phyloP scores from a whole-genome alignment of 1,284 basidiomycete genomes.

The Ceratobasidium papillatum region DNA sequence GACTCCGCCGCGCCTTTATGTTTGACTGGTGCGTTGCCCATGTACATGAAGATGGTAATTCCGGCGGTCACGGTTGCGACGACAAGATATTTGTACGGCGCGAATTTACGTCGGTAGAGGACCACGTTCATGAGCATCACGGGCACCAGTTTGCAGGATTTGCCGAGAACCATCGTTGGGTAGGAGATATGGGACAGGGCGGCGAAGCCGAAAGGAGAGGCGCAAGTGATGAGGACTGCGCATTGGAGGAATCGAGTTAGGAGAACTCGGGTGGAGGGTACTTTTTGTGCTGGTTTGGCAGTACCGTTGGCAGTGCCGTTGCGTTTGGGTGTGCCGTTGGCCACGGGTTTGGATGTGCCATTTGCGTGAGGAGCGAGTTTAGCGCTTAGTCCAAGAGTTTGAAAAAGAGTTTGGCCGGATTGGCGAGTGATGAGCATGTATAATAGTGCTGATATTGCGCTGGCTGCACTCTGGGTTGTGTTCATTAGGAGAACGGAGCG shows the following conservation, averaged over 20 bases:
- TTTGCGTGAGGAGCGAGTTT: conserved; percentile 42
- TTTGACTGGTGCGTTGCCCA: conserved; percentile 63
- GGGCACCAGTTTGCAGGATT: conserved; percentile 97
- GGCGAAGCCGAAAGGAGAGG: conserved; percentile 94
- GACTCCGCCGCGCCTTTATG: conserved; percentile 59
- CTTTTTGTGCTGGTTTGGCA: conserved; percentile 53
- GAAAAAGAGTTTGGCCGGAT: conserved; percentile 59
- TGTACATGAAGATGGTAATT: conserved; percentile 95
- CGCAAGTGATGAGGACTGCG: conserved; percentile 87
- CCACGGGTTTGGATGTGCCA: conserved; percentile 38
- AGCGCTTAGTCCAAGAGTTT: conserved; percentile 65
- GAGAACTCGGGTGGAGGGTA: conserved; percentile 55
- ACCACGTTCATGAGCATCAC: conserved; percentile 96
- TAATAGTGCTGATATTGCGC: conserved; percentile 76
- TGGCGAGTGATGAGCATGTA: conserved; percentile 80
- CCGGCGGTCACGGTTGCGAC: conserved; percentile 92
- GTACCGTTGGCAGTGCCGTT: conserved; percentile 49
- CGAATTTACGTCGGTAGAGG: conserved; percentile 88
- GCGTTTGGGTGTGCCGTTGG: conserved; percentile 41
- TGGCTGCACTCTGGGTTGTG: conserved; percentile 85
- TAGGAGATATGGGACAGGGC: conserved; percentile 96
- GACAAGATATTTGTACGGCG: conserved; percentile 92
- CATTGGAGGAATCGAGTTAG: conserved; percentile 82
- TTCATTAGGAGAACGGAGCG: conserved; percentile 88
- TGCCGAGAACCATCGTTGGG: conserved; percentile 97